Evolutionary conservation across 345 rosid species (phyloP), one percentile per base, ranked within the genome.

Genomic region (Hibiscus trionum): DNA sequence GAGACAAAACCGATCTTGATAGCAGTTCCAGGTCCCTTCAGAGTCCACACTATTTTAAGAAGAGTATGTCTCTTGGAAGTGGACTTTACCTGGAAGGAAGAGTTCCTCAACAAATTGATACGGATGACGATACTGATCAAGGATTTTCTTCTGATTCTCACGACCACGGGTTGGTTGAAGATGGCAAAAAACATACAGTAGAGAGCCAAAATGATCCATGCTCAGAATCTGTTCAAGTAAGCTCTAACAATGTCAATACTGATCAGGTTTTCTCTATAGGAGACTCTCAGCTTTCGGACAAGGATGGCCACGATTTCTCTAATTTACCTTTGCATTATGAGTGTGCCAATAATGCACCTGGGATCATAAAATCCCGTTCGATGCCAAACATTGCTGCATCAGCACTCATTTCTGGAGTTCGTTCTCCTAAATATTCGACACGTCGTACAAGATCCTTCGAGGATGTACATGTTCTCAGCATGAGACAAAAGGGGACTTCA

Each of bases 11-110:
- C 47, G 16, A 70, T 62, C 56, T 73, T 44, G 81, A 75, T 72
- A 65, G 55, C 69, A 81, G 75, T 6, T 12, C 52, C 65, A 74
- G 52, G 73, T 61, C 64, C 11, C 70, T 59, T 73, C 76, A 73
- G 67, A 69, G 72, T 47, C 69, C 56, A 2, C 72, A 71, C 31
- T 37, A 9, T 74, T 81, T 91, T 60, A 89, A 85, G 87, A 95
- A 89, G 77, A 87, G 93, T 70, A 86, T 75, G 61, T 95, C 99
- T 61, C 84, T 84, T 24, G 97, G 95, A 57, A 82, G 85, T 81
- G 80, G 76, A 61, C 78, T 88, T 16, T 87, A 82, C 78, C 74
- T 77, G 72, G 83, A 84, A 71, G 88, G 86, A 56, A 80, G 77
- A 47, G 66, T 66, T 58, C 69, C 66, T 61, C 46, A 31, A 21